Evolutionary conservation across 2,329 filamentous ascomycete species (phyloP).

Genomic region (Chaetomium sp.): DNA sequence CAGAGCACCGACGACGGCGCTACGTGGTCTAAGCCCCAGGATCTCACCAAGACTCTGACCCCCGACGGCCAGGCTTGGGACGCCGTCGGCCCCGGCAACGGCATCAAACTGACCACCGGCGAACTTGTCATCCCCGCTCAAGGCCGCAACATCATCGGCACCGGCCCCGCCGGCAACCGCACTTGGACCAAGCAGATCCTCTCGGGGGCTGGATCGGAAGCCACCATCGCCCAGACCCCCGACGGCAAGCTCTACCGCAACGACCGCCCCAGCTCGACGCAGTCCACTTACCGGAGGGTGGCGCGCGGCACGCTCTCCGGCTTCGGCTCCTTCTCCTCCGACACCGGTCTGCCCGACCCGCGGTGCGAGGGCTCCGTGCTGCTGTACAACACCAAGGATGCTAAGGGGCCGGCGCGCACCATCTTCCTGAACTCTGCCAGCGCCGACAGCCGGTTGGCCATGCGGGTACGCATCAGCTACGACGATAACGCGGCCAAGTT

Average conservation of each 20-base stretch:
- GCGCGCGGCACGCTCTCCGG: constrained; percentile 14
- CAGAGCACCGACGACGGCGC: constrained; percentile 23
- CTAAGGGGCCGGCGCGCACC: constrained; percentile 13
- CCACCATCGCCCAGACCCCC: constrained; percentile 18
- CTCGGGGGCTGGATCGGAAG: constrained; percentile 16
- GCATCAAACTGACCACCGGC: constrained; percentile 18
- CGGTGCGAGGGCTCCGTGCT: constrained; percentile 10
- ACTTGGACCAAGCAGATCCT: constrained; percentile 18
- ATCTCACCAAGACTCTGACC: constrained; percentile 21
- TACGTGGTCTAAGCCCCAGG: constrained; percentile 22
- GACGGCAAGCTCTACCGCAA: constrained; percentile 20
- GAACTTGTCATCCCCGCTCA: constrained; percentile 22
- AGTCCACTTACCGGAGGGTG: constrained; percentile 12
- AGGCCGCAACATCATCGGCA: constrained; percentile 23
- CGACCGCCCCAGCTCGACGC: constrained; percentile 11
- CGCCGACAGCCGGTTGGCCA: constrained; percentile 13
- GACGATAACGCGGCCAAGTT: constrained; percentile 18
- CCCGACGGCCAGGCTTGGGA: constrained; percentile 20
- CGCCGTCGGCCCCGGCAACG: constrained; percentile 22
- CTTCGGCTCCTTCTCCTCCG: constrained; percentile 14
- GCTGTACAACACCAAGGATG: constrained; percentile 12
- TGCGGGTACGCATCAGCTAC: constrained; percentile 20
- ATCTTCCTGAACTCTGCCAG: constrained; percentile 21
- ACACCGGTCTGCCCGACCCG: constrained; percentile 18
- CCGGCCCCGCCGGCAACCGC: constrained; percentile 18